Evolutionary conservation across 345 rosid species (phyloP).

Genomic region (Abelmoschus esculentus): DNA sequence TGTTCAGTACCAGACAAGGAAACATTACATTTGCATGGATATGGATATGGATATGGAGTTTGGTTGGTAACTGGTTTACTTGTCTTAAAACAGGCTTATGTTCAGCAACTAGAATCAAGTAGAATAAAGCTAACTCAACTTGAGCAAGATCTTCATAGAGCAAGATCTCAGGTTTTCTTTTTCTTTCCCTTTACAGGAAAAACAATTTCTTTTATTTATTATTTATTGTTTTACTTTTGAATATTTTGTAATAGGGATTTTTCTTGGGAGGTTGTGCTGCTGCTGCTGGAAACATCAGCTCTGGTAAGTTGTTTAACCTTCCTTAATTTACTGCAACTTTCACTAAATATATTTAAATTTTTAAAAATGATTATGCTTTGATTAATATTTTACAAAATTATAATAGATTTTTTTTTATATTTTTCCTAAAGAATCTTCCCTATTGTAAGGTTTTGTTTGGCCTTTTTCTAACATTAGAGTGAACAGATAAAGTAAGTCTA

Average conservation of each 20-base stretch:
- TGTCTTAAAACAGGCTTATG: slow-evolving; percentile 65
- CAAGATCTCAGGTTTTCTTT: slow-evolving; percentile 72
- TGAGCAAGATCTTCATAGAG: slow-evolving; percentile 95
- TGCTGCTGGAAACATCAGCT: slow-evolving; percentile 62
- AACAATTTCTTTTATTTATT: not conserved
- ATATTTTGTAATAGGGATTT: slow-evolving; percentile 50
- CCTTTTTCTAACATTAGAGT: slow-evolving; percentile 17
- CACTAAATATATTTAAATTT: too few species aligned
- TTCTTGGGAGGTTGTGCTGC: slow-evolving; percentile 74
- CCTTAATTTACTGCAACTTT: too few species aligned
- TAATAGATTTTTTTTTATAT: not conserved
- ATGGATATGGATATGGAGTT: too few species aligned
- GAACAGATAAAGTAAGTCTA: not conserved
- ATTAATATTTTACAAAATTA: not conserved
- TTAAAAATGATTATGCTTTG: too few species aligned
- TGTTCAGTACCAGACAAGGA: not conserved
- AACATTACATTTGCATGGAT: too few species aligned
- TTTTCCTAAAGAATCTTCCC: not conserved
- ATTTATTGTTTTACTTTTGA: not conserved
- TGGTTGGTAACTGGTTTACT: too few species aligned
- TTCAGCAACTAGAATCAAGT: slow-evolving; percentile 91
- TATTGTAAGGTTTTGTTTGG: slow-evolving; percentile 10
- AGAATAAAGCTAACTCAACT: slow-evolving; percentile 80
- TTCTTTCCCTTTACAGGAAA: not conserved
- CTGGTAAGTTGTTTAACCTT: slow-evolving; percentile 35